Conservation (phyloP, 2,329 filamentous ascomycete genomes). For the Anisogramma anomala region DNA sequence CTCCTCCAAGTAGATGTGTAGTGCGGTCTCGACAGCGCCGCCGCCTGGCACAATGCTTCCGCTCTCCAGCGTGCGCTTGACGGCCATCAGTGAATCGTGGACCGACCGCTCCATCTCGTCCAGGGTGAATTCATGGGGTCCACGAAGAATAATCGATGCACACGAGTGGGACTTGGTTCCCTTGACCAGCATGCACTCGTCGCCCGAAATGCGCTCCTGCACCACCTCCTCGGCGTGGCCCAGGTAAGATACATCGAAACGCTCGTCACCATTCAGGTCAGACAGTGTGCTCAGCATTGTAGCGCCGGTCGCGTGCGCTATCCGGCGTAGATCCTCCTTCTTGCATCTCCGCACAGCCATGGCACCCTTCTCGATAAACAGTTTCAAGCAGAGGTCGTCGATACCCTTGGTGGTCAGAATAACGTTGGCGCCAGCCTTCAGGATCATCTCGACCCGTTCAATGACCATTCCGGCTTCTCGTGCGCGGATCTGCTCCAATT, state of each 20-base stretch:
- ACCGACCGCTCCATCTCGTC: constrained; percentile 99
- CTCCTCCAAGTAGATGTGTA: constrained; percentile 98
- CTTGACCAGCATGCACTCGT: constrained; percentile 95
- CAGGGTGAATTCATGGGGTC: constrained; percentile 88
- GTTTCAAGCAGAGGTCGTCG: constrained; percentile 87
- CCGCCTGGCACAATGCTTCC: constrained; percentile 94
- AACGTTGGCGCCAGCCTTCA: constrained; percentile 95
- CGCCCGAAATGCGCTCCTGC: constrained; percentile 97
- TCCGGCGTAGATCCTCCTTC: constrained; percentile 93
- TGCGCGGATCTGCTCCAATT: constrained; percentile 92
- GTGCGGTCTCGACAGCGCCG: constrained; percentile 93
- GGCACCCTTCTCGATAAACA: constrained; percentile 85
- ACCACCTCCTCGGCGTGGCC: constrained; percentile 89
- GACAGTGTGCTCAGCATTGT: constrained; percentile 88
- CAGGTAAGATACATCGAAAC: constrained; percentile 81
- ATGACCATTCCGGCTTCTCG: constrained; percentile 87
- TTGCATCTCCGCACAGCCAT: constrained; percentile 96
- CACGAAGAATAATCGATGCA: constrained; percentile 89
- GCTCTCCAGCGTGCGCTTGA: constrained; percentile 94
- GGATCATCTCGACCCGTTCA: constrained; percentile 90
- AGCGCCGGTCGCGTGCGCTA: constrained; percentile 90
- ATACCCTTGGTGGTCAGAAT: constrained; percentile 97
- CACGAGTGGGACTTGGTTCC: constrained; percentile 90
- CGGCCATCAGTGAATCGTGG: constrained; percentile 90
- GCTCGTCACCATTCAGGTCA: constrained; percentile 94